These are phyloP conservation scores for Ophiostoma populinum DNA, from an alignment of 2,329 filamentous ascomycete species.

Conservation along the genomic window DNA sequence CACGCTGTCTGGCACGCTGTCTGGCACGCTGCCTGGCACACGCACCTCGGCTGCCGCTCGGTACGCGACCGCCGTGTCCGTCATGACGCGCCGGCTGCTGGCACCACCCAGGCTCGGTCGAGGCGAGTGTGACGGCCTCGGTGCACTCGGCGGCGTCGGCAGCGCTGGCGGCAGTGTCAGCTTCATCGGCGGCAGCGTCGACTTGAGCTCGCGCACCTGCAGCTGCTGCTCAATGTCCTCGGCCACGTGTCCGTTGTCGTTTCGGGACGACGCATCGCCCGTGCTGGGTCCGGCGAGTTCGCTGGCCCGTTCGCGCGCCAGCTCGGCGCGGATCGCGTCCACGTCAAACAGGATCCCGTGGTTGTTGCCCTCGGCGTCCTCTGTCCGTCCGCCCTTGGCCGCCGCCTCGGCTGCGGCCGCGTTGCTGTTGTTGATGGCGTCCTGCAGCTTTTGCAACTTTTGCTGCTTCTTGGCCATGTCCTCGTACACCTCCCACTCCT, in stretches of 20 bases:
- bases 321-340: conserved; percentile 76
- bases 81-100: conserved; percentile 2
- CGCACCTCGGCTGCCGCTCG: background rate
- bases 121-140: conserved; percentile 17
- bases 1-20: too few species aligned
- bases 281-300: background rate
- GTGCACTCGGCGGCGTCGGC: conserved; percentile 11
- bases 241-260: conserved; percentile 13
- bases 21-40: too few species aligned
- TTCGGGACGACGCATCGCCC: background rate
- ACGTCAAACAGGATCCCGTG: conserved; percentile 75
- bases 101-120: conserved; percentile 12
- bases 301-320: conserved; percentile 48
- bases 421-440: background rate
- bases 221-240: conserved; percentile 24
- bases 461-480: conserved; percentile 24
- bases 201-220: conserved; percentile 65
- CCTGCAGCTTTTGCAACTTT: conserved; percentile 1
- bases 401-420: conserved; percentile 6
- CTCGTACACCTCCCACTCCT: conserved; percentile 90
- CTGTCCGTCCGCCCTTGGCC: conserved; percentile 19
- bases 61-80: conserved; percentile 6
- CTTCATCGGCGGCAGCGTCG: conserved; percentile 80
- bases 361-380: conserved; percentile 34
- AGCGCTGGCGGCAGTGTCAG: conserved; percentile 25